Base-by-base conservation (phyloP, 768 basidiomycete genomes). In the Chlorophyllum brunneum region DNA sequence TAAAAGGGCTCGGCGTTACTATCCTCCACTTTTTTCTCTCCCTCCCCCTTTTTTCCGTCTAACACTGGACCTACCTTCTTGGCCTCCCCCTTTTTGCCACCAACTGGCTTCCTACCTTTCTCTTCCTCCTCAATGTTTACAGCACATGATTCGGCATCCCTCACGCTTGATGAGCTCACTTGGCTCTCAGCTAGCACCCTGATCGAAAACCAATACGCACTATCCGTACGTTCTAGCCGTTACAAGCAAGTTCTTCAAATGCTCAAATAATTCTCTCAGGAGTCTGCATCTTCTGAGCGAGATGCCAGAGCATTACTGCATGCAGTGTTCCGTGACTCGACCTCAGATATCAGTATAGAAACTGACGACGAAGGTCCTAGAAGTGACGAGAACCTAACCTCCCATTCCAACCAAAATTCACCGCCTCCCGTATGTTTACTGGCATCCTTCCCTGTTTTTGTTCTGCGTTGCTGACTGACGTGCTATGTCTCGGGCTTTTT, bases 141-240 rank as follows among this genome's bases (percentile, higher is more conserved):
- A 68, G 51, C 53, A 63, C 61, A 48, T 53, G 61, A 42, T 66
- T 61, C 37, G 64, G 48, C 59, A 58, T 34, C 61, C 67, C 64
- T 74, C 52, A 71, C 72, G 50, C 65, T 69, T 51, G 78, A 78
- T 56, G 78, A 78, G 61, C 65, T 78, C 46, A 66, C 73, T 20
- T 80, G 78, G 78, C 67, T 80, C 16, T 69, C 73, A 42, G 76
- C 75, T 23, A 74, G 70, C 37, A 46, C 51, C 9, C 44, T 53
- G 36, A 61, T 48, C 18, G 51, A 53, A 27, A 53, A 53, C 37
- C 43, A 53, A 31, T 34, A 53, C 39, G 51, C 51, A 22, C 24
- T 53, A 30, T 37, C 44, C 23, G 51, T 53, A 39, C 13, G 51
- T 53, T 22, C 43, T 39, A 26, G 27, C n/a, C 36, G 18, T 7